Percentiles rank a stretch among this genome's conserved stretches.
Conservation (phyloP, 163 green algal species). For the Scenedesmus sp. region DNA sequence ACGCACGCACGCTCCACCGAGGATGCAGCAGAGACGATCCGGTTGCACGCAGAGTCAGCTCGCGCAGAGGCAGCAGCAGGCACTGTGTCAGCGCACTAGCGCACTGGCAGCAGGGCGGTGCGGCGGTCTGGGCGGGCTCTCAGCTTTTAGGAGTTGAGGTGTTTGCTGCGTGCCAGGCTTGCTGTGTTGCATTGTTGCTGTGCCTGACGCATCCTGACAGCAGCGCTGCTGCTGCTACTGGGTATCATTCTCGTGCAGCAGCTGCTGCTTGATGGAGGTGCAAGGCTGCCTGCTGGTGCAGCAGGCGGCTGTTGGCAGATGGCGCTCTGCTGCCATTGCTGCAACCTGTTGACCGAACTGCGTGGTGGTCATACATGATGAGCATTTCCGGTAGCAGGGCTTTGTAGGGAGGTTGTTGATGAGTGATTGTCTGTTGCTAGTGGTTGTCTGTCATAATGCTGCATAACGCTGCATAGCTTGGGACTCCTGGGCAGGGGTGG, state of each 20-base stretch:
- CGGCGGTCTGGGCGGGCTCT: not conserved
- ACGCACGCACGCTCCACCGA: conserved; percentile 2
- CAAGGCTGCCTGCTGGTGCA: not conserved
- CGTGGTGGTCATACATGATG: not conserved
- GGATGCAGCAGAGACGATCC: conserved; percentile 38
- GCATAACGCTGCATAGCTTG: not conserved
- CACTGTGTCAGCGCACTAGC: not conserved
- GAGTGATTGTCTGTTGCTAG: not conserved
- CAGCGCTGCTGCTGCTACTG: not conserved
- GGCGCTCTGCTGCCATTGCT: not conserved
- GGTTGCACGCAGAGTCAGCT: conserved; percentile 38
- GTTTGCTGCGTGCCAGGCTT: not conserved
- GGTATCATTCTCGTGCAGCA: not conserved
- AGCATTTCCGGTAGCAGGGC: not conserved
- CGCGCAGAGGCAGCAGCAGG: conserved; percentile 39
- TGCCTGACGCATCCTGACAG: not conserved
- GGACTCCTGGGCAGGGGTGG: not conserved
- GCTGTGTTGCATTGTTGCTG: not conserved
- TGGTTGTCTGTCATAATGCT: not conserved
- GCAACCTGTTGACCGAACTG: not conserved
- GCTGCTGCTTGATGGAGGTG: not conserved
- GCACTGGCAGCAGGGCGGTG: not conserved
- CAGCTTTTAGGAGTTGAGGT: not conserved
- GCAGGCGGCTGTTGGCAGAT: not conserved
- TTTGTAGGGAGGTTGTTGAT: not conserved